phyloP scores from a whole-genome alignment of 108 stramenopile genomes.

The Nannochloropsis oceanica region DNA sequence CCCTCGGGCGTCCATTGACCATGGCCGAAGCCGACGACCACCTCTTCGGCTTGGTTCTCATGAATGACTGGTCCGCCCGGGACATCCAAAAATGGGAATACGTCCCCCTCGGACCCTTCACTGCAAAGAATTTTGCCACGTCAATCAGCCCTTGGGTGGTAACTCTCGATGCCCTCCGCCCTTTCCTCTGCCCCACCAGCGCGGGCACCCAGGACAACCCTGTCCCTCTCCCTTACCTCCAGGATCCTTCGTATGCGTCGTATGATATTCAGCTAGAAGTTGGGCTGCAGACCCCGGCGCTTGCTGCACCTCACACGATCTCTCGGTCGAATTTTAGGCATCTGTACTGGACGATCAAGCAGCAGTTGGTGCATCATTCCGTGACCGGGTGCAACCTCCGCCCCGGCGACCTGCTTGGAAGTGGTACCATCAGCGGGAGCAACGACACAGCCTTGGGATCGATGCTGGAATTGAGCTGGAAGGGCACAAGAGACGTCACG shows the following conservation, averaged over 20 bases:
- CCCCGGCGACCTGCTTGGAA: constrained; percentile 67
- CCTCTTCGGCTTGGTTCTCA: constrained; percentile 73
- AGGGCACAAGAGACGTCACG: constrained; percentile 49
- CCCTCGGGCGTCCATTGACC: constrained; percentile 45
- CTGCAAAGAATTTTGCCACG: constrained; percentile 76
- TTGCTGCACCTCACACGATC: constrained; percentile 35
- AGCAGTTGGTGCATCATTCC: constrained; percentile 77
- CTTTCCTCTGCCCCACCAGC: constrained; percentile 44
- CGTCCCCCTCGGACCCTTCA: constrained; percentile 84
- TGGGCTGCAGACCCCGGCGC: constrained; percentile 38
- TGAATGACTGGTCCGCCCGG: constrained; percentile 86
- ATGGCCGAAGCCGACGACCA: constrained; percentile 57
- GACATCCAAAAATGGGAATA: constrained; percentile 72
- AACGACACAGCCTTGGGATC: constrained; percentile 51
- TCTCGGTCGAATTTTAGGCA: constrained; percentile 54
- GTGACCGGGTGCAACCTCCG: constrained; percentile 71
- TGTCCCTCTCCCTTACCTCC: constrained; percentile 54
- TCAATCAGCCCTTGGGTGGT: constrained; percentile 79
- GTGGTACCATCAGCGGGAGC: constrained; percentile 61
- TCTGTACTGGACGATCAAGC: constrained; percentile 72
- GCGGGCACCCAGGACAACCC: constrained; percentile 44
- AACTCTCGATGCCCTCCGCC: constrained; percentile 58
- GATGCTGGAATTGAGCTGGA: constrained; percentile 75
- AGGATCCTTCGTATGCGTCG: constrained; percentile 40
- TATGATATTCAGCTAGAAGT: constrained; percentile 62